Evolutionary conservation across 805 yeast species (phyloP).

Genomic region (Ogataea salicorniae): DNA sequence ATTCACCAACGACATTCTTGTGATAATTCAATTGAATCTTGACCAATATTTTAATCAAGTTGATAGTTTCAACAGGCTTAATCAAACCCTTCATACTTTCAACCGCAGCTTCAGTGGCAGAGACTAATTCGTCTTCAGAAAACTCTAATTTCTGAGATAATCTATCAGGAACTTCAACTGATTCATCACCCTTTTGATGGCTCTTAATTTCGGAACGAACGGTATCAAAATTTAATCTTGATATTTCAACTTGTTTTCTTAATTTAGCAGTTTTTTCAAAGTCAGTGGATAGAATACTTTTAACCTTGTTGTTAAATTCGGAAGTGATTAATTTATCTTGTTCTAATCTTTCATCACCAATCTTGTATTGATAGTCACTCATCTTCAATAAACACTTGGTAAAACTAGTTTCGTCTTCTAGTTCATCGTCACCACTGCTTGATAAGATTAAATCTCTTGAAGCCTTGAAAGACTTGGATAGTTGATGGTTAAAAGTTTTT

Average conservation of each 20-base stretch:
- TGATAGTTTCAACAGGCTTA: slow-evolving; percentile 59
- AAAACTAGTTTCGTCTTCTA: slow-evolving; percentile 40
- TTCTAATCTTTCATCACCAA: slow-evolving; percentile 64
- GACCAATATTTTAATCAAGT: slow-evolving; percentile 59
- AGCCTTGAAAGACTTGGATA: slow-evolving; percentile 49
- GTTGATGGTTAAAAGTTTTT: slow-evolving; percentile 70
- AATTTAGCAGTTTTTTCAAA: slow-evolving; percentile 56
- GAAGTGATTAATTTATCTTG: slow-evolving; percentile 61
- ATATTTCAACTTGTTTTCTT: slow-evolving; percentile 64
- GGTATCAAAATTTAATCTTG: slow-evolving; percentile 67
- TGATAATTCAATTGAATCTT: slow-evolving; percentile 65
- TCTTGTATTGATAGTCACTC: slow-evolving; percentile 51
- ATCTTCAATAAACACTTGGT: slow-evolving; percentile 49
- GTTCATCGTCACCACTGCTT: slow-evolving; percentile 25
- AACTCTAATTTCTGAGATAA: slow-evolving; percentile 48
- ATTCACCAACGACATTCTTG: slow-evolving; percentile 45
- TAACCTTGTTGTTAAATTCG: slow-evolving; percentile 55
- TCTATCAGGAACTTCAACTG: slow-evolving; percentile 43
- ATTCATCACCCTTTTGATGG: slow-evolving; percentile 32
- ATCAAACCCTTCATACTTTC: slow-evolving; percentile 69
- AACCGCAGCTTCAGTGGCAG: slow-evolving; percentile 76
- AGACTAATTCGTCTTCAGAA: slow-evolving; percentile 73
- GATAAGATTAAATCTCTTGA: slow-evolving; percentile 40
- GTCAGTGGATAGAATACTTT: slow-evolving; percentile 46
- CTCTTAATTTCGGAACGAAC: slow-evolving; percentile 53